Conservation (phyloP, 1,284 basidiomycete genomes). For the Taiwanofungus camphoratus region DNA sequence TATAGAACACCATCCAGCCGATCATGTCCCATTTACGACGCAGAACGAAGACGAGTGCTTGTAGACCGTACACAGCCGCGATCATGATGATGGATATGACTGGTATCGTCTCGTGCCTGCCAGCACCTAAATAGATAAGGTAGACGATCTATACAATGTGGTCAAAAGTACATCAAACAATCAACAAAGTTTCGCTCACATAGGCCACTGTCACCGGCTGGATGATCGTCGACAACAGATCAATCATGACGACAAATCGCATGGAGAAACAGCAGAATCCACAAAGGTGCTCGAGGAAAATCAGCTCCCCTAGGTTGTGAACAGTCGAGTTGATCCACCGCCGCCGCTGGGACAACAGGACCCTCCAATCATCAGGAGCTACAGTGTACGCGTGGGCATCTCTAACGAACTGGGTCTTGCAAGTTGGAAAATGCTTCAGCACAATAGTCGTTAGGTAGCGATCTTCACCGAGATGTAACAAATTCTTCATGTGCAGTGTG, state of each 20-base stretch:
- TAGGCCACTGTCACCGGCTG: slow-evolving; percentile 93
- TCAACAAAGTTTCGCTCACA: slow-evolving; percentile 46
- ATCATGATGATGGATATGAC: slow-evolving; percentile 86
- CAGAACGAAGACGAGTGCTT: slow-evolving; percentile 82
- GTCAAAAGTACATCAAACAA: neutral
- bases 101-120: slow-evolving; percentile 61
- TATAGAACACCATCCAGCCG: slow-evolving; percentile 97
- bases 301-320: slow-evolving; percentile 91
- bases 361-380: slow-evolving; percentile 90
- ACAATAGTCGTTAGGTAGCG: slow-evolving; percentile 95
- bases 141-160: slow-evolving; percentile 68
- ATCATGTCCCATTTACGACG: slow-evolving; percentile 93
- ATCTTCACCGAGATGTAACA: slow-evolving; percentile 97
- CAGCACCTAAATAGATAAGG: slow-evolving; percentile 73
- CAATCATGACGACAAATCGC: slow-evolving; percentile 97
- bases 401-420: slow-evolving; percentile 92
- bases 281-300: slow-evolving; percentile 90
- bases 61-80: slow-evolving; percentile 88
- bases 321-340: slow-evolving; percentile 99
- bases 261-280: slow-evolving; percentile 99
- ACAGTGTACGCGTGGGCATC: slow-evolving; percentile 92
- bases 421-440: slow-evolving; percentile 88
- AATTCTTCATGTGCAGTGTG: slow-evolving; percentile 96
- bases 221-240: slow-evolving; percentile 82
- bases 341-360: slow-evolving; percentile 94